These are phyloP conservation scores for Podaxis sp. DNA, from an alignment of 768 basidiomycete species.

Conservation along the genomic window DNA sequence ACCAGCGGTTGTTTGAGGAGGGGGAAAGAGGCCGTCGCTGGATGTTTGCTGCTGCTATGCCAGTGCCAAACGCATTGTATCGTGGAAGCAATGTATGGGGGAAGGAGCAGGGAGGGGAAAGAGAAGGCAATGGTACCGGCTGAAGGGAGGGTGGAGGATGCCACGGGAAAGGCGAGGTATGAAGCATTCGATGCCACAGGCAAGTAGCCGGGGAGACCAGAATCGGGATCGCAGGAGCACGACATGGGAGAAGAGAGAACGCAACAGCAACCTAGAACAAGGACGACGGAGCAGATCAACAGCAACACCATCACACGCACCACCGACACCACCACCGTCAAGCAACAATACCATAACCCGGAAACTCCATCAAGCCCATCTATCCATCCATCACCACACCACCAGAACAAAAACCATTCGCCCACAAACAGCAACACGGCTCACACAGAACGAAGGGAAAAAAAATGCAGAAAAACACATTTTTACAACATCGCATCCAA, in stretches of 20 bases:
- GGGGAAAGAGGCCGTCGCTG: neutral
- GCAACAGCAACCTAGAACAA: neutral
- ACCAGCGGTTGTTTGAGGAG: neutral
- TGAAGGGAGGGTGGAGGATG: neutral
- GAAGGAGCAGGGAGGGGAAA: neutral
- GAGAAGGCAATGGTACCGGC: neutral
- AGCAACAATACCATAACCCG: too few relatives aligned
- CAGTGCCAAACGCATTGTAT: neutral
- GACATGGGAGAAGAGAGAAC: neutral
- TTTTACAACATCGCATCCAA: too few relatives aligned
- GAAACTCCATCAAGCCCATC: neutral
- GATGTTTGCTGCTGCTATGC: too few relatives aligned
- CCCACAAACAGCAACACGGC: constrained; percentile 8
- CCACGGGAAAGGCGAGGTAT: neutral
- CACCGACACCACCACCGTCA: neutral
- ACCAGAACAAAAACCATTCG: neutral
- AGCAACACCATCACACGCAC: neutral
- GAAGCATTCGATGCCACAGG: neutral
- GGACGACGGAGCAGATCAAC: neutral
- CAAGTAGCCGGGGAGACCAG: neutral
- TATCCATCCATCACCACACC: neutral
- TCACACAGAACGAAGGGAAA: neutral
- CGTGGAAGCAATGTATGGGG: neutral
- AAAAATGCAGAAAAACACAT: too few relatives aligned
- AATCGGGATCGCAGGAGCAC: neutral